A percentile compares a stretch with the other conserved stretches of the same genome.
phyloP scores from a whole-genome alignment of 345 rosid genomes.

The Psidium friedrichsthalianum region DNA sequence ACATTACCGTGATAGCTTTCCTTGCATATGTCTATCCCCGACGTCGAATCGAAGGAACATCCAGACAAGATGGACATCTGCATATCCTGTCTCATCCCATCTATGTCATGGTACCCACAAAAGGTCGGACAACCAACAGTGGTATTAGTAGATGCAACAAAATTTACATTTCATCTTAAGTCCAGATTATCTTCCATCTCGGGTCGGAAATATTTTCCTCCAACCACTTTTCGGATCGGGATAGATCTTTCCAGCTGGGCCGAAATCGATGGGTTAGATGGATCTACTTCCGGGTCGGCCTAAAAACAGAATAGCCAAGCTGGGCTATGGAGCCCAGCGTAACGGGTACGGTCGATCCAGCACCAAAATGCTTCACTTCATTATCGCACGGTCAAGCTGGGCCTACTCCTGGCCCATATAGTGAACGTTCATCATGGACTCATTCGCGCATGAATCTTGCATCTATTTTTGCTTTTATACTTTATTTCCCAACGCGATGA shows the following conservation, averaged over 20 bases:
- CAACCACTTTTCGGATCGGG: neutral
- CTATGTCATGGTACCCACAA: neutral
- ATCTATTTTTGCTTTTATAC: neutral
- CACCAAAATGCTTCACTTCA: neutral
- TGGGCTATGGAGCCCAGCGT: neutral
- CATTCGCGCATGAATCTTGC: neutral
- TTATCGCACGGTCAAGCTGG: neutral
- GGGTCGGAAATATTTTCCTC: neutral
- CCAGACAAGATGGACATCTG: accelerated
- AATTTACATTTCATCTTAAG: neutral
- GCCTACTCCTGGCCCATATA: neutral
- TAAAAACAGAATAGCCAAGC: neutral
- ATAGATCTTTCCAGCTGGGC: neutral
- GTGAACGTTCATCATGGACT: neutral
- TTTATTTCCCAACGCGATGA: neutral
- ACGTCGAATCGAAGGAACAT: neutral
- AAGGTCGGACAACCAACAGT: neutral
- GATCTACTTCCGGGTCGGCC: neutral
- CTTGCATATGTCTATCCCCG: neutral
- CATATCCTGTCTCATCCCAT: neutral
- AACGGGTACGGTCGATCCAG: neutral
- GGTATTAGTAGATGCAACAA: neutral
- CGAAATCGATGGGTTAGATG: neutral
- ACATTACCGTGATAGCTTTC: neutral
- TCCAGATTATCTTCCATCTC: neutral